Evolutionary conservation across 2,329 filamentous ascomycete species (phyloP).

Genomic region (Aspergillus quadricinctus): DNA sequence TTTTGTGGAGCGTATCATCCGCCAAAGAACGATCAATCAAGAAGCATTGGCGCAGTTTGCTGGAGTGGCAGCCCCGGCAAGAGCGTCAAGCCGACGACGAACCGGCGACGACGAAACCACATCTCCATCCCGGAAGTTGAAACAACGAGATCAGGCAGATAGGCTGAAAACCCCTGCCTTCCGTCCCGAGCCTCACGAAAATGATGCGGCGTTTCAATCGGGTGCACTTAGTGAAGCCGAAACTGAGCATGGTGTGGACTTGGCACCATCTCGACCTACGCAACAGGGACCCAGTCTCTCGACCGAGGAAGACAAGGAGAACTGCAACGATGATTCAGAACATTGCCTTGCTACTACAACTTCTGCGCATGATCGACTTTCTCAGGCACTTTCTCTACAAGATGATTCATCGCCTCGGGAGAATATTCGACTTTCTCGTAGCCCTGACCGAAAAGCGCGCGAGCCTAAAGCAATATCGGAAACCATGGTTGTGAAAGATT

Average conservation of each 20-base stretch:
- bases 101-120: neutral
- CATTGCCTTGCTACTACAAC: constrained; percentile 26
- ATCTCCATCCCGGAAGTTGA: constrained; percentile 1
- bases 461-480: constrained; percentile 26
- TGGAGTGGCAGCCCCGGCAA: constrained; percentile 29
- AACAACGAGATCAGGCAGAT: constrained; percentile 6
- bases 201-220: constrained; percentile 15
- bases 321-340: constrained; percentile 29
- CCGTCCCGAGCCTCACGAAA: constrained; percentile 18
- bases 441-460: constrained; percentile 3
- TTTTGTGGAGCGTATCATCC: constrained; percentile 30
- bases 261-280: constrained; percentile 19
- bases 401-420: constrained; percentile 11
- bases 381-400: constrained; percentile 32
- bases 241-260: constrained; percentile 45
- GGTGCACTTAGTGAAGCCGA: constrained; percentile 39
- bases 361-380: constrained; percentile 36
- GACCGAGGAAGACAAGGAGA: constrained; percentile 47
- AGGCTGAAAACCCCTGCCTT: constrained; percentile 6
- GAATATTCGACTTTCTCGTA: constrained; percentile 1
- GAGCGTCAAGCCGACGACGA: constrained; percentile 13
- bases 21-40: constrained; percentile 30
- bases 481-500: constrained; percentile 32
- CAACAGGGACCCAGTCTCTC: constrained; percentile 27
- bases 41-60: constrained; percentile 34